A percentile compares a stretch with the other conserved stretches of the same genome.
Evolutionary conservation across 2,329 filamentous ascomycete genomes (phyloP).

Genomic region (Rugonectria rugulosa): DNA sequence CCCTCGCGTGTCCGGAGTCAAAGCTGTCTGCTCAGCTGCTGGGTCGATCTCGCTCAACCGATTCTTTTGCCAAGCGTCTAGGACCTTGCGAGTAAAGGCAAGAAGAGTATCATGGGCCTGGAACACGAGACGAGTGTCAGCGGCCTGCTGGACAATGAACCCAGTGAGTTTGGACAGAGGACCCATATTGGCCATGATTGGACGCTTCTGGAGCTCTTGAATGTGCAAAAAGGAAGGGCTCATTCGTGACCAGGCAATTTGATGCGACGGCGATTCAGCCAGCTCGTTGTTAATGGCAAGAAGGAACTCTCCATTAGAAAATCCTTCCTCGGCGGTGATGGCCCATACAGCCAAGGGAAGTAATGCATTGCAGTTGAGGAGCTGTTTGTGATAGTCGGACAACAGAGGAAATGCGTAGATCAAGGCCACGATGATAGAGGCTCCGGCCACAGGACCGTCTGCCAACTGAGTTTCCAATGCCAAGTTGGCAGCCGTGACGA

Average conservation of each 20-base stretch:
- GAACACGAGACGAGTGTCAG: slow-evolving; percentile 54
- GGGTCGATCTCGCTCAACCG: slow-evolving; percentile 77
- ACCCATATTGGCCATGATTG: slow-evolving; percentile 72
- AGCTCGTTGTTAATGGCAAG: slow-evolving; percentile 73
- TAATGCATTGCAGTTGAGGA: slow-evolving; percentile 72
- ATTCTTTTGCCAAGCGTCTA: slow-evolving; percentile 77
- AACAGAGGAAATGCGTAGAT: slow-evolving; percentile 80
- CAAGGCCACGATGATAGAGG: slow-evolving; percentile 72
- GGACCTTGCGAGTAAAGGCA: slow-evolving; percentile 70
- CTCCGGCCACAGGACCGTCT: slow-evolving; percentile 52
- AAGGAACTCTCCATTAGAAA: slow-evolving; percentile 79
- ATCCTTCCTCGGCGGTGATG: slow-evolving; percentile 75
- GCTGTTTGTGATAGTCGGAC: slow-evolving; percentile 63
- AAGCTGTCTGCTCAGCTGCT: slow-evolving; percentile 67
- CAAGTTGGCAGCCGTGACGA: slow-evolving; percentile 80
- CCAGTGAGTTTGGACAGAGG: slow-evolving; percentile 71
- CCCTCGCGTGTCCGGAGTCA: slow-evolving; percentile 71
- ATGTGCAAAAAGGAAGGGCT: slow-evolving; percentile 69
- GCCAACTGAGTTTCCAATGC: slow-evolving; percentile 62
- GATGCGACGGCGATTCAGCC: slow-evolving; percentile 49
- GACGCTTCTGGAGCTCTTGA: slow-evolving; percentile 64
- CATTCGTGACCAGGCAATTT: slow-evolving; percentile 69
- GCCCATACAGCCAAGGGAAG: slow-evolving; percentile 74
- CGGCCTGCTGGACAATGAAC: slow-evolving; percentile 67
- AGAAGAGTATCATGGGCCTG: slow-evolving; percentile 67